These are phyloP conservation scores for Triglochin maritima DNA, from an alignment of 106 monocot species.

Conservation along the genomic window DNA sequence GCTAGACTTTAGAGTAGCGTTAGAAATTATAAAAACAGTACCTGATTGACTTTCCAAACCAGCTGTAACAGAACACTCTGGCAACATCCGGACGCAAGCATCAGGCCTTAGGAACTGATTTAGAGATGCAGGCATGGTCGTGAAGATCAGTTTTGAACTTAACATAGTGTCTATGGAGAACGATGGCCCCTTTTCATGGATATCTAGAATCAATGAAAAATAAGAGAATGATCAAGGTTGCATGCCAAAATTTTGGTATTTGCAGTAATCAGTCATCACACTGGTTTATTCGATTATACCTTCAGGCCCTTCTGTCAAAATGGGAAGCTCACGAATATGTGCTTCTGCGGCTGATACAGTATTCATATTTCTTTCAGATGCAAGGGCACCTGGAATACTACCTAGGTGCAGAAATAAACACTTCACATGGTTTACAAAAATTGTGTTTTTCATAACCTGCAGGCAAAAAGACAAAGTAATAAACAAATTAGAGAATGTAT, in stretches of 20 bases:
- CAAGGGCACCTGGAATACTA: conserved; percentile 7
- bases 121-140: background rate
- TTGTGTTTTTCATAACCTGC: conserved; percentile 57
- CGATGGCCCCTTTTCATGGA: conserved; percentile 5
- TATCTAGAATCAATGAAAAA: conserved; percentile 4
- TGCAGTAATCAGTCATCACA: no score
- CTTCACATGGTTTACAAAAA: conserved; percentile 36
- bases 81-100: background rate
- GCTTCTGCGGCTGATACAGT: conserved; percentile 1
- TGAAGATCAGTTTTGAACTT: conserved; percentile 4
- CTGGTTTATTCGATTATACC: background rate
- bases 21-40: no score
- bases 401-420: conserved; percentile 27
- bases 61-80: no score
- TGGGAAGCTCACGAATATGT: conserved; percentile 3
- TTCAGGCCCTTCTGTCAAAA: background rate
- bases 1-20: no score
- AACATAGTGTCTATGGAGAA: conserved; percentile 2
- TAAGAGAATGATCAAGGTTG: background rate
- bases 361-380: conserved; percentile 7
- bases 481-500: background rate
- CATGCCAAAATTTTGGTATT: no score
- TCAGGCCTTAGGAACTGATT: background rate
- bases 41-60: no score
- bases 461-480: background rate